Evolutionary conservation across 352 stramenopile species (phyloP).

Genomic region (Phytophthora fragariaefolia): DNA sequence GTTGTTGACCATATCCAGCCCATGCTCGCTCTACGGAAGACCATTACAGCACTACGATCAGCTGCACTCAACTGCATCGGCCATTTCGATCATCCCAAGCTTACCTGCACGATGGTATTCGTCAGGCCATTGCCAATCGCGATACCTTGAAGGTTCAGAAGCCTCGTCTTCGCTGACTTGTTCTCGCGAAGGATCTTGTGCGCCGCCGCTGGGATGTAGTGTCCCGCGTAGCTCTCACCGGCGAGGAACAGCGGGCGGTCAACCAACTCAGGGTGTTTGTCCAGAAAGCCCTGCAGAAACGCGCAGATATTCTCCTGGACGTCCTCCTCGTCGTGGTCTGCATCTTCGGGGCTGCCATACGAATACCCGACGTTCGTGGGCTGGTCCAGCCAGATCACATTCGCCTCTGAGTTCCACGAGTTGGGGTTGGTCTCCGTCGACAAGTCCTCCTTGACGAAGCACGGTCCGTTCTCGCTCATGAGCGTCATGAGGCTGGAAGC

Average conservation of each 20-base stretch:
- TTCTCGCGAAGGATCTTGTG: constrained; percentile 59
- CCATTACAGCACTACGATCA: background rate
- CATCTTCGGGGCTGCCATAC: constrained; percentile 43
- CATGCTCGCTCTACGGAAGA: constrained; percentile 41
- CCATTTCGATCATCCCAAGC: background rate
- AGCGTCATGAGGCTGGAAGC: constrained; percentile 52
- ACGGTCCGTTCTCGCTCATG: constrained; percentile 65
- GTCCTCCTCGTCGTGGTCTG: constrained; percentile 42
- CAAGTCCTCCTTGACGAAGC: constrained; percentile 46
- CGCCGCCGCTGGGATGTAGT: constrained; percentile 58
- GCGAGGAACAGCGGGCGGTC: constrained; percentile 52
- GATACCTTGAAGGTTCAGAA: constrained; percentile 59
- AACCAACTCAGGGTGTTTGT: constrained; percentile 59
- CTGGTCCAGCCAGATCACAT: constrained; percentile 75
- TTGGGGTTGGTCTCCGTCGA: constrained; percentile 51
- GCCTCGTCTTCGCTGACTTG: constrained; percentile 22
- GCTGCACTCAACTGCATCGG: background rate
- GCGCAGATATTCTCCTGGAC: constrained; percentile 60
- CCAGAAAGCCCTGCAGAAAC: constrained; percentile 57
- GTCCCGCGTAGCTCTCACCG: constrained; percentile 63
- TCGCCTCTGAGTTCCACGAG: constrained; percentile 68
- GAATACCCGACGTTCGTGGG: constrained; percentile 69
- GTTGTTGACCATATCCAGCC: constrained; percentile 64
- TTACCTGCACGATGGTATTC: constrained; percentile 49
- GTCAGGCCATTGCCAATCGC: constrained; percentile 64